Percentiles rank a stretch among this genome's conserved stretches.
Conservation (phyloP, 371 early-diverging fungal species). For the Coemansia sp. region DNA sequence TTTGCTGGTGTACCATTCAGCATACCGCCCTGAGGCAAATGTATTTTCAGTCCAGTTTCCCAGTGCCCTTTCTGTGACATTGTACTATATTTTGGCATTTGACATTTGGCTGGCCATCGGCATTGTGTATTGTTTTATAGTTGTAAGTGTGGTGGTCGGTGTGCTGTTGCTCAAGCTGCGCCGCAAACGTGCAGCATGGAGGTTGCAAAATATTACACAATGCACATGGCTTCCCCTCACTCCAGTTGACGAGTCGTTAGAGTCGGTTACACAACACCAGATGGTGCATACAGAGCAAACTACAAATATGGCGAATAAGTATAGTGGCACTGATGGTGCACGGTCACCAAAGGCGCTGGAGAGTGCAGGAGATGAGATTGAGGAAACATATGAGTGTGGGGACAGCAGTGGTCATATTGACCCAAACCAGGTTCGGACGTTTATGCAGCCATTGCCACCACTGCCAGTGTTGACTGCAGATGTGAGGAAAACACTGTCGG, state of each 20-base stretch:
- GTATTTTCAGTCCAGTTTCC: slow-evolving; percentile 48
- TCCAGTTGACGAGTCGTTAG: neutral
- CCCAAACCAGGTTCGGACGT: slow-evolving; percentile 18
- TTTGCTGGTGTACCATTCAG: slow-evolving; percentile 43
- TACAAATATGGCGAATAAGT: neutral
- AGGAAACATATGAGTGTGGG: neutral
- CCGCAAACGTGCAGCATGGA: slow-evolving; percentile 30
- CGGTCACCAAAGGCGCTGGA: neutral
- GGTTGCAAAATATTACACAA: slow-evolving; percentile 8
- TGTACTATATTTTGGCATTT: slow-evolving; percentile 48
- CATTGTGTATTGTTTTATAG: slow-evolving; percentile 44
- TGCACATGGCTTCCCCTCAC: slow-evolving; percentile 5
- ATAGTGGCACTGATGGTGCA: neutral
- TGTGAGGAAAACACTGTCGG: neutral
- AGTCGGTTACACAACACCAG: neutral
- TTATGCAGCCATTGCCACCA: slow-evolving; percentile 1
- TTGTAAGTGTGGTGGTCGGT: slow-evolving; percentile 32
- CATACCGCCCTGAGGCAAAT: slow-evolving; percentile 34
- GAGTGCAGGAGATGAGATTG: neutral
- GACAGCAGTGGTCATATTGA: slow-evolving; percentile 2
- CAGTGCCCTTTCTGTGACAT: slow-evolving; percentile 40
- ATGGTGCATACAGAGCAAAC: neutral
- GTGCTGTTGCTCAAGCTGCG: slow-evolving; percentile 35
- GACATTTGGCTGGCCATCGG: slow-evolving; percentile 48
- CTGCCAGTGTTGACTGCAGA: neutral